A percentile compares a stretch with the other conserved stretches of the same genome.
phyloP scores from a whole-genome alignment of 805 yeast species.

The Suhomyces kilbournensis region DNA sequence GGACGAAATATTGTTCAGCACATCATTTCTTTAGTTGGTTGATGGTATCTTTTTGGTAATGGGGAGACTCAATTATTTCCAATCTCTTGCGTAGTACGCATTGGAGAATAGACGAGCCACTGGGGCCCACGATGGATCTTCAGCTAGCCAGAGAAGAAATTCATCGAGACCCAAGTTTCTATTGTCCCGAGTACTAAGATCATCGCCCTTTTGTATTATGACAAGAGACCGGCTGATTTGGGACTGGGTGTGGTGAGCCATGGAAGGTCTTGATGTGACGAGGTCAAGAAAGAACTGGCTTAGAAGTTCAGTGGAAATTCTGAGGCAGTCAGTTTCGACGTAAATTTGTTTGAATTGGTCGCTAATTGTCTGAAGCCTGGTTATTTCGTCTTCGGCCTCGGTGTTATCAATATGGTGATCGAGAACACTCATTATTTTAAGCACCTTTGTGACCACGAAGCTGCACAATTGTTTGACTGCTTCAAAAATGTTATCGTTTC shows the following conservation, averaged over 20 bases:
- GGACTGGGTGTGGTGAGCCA: not conserved
- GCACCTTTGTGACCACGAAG: constrained; percentile 7
- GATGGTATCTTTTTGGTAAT: no score
- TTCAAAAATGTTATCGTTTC: constrained; percentile 27
- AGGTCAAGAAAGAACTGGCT: constrained; percentile 13
- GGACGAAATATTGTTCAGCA: no score
- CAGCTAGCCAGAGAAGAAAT: constrained; percentile 14
- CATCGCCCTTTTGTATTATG: not conserved
- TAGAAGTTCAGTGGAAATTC: constrained; percentile 2
- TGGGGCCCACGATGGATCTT: not conserved
- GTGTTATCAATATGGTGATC: not conserved
- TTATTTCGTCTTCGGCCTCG: not conserved
- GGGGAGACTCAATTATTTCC: no score
- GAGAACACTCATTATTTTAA: not conserved
- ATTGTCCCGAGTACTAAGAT: not conserved
- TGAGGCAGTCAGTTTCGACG: not conserved
- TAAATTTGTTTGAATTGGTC: not conserved
- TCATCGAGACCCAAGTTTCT: constrained; percentile 4
- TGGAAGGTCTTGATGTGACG: not conserved
- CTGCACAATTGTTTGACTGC: constrained; percentile 11
- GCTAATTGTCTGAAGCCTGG: not conserved
- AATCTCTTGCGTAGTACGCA: constrained; percentile 9
- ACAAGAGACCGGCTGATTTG: not conserved
- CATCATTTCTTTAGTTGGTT: no score
- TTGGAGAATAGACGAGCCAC: constrained; percentile 12